Conservation (phyloP, 2,329 filamentous ascomycete species). For the Hymenotorrendiella dingleyae region DNA sequence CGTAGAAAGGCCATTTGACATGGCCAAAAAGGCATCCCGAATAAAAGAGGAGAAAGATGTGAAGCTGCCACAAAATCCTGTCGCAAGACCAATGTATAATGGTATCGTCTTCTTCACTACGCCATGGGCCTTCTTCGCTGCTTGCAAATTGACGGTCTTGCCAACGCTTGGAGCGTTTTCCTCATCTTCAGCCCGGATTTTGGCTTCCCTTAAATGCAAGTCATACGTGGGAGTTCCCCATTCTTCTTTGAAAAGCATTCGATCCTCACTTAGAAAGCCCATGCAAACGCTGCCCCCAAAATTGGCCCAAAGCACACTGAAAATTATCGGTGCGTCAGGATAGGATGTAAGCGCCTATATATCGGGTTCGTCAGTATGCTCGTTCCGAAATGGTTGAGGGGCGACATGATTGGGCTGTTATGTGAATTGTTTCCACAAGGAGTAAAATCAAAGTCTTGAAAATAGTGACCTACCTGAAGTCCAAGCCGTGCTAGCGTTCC, state of each 20-base stretch:
- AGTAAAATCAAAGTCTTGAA: too few relatives aligned
- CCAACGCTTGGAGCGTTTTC: conserved; percentile 28
- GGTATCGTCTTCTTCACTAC: conserved; percentile 79
- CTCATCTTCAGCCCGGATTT: conserved; percentile 33
- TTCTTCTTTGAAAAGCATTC: conserved; percentile 65
- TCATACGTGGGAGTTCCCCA: conserved; percentile 47
- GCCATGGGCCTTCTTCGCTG: conserved; percentile 51
- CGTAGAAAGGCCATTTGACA: conserved; percentile 65
- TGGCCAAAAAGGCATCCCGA: conserved; percentile 70
- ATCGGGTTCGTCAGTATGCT: too few relatives aligned
- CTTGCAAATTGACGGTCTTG: conserved; percentile 33
- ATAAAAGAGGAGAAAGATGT: conserved; percentile 88
- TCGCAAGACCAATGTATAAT: conserved; percentile 79
- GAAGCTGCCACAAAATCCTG: conserved; percentile 83
- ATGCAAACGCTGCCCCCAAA: conserved; percentile 75
- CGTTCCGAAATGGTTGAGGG: too few relatives aligned
- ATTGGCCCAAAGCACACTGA: conserved; percentile 80
- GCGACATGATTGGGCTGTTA: too few relatives aligned
- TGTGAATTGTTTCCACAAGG: too few relatives aligned
- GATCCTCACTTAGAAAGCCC: conserved; percentile 79
- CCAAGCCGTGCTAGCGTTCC: conserved; percentile 81
- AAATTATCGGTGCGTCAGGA: conserved; percentile 67
- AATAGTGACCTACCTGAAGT: too few relatives aligned
- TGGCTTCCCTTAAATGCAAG: conserved; percentile 31
- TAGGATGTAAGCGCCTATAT: conserved; percentile 75